Conservation (phyloP, 106 monocot genomes). For the Platanthera zijinensis region DNA sequence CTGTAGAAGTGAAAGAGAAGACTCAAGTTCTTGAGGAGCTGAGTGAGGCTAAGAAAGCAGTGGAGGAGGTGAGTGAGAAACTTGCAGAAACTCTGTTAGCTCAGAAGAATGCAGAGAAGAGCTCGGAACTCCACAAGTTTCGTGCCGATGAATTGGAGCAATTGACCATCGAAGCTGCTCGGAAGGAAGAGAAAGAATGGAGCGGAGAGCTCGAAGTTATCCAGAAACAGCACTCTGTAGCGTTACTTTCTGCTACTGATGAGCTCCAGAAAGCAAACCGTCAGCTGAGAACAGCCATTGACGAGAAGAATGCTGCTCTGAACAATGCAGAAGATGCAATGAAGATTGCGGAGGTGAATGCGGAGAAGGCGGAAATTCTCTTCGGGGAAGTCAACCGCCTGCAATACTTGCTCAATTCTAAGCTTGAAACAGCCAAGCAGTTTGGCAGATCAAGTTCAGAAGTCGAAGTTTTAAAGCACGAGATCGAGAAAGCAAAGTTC, state of each 20-base stretch:
- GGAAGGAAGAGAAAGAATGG: constrained; percentile 48
- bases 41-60: constrained; percentile 40
- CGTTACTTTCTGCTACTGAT: constrained; percentile 33
- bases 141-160: constrained; percentile 75
- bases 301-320: constrained; percentile 52
- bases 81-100: constrained; percentile 65
- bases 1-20: constrained; percentile 44
- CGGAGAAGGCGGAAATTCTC: constrained; percentile 53
- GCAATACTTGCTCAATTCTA: constrained; percentile 36
- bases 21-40: constrained; percentile 43
- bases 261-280: constrained; percentile 52
- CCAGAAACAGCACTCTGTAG: constrained; percentile 28
- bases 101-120: constrained; percentile 56
- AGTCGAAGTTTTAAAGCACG: constrained; percentile 23
- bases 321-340: constrained; percentile 28
- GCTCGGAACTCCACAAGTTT: constrained; percentile 67
- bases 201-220: constrained; percentile 51
- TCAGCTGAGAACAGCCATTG: constrained; percentile 41
- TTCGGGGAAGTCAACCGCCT: constrained; percentile 45
- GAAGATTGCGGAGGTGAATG: constrained; percentile 31
- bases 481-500: constrained; percentile 31
- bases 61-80: constrained; percentile 50
- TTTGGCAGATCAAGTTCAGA: constrained; percentile 31
- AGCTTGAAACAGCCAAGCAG: constrained; percentile 32
- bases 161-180: constrained; percentile 43